A percentile compares a stretch with the other conserved stretches of the same genome.
Conservation (phyloP, 768 basidiomycete genomes). For the Russula abietina region DNA sequence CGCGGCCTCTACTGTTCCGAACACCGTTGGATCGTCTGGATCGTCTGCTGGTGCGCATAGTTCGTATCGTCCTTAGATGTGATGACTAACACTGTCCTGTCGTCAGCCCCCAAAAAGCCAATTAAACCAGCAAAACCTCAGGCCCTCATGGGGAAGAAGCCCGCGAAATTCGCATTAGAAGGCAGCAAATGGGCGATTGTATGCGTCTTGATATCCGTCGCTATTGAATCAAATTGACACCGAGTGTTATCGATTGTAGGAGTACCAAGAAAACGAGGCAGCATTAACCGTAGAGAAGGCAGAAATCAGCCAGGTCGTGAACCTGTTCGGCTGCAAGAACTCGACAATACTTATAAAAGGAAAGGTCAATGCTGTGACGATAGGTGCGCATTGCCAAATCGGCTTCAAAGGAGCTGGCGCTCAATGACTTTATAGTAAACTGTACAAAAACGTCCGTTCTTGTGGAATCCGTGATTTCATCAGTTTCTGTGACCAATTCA, state of each 20-base stretch:
- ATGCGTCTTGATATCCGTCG: constrained; percentile 28
- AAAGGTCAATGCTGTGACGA: constrained; percentile 89
- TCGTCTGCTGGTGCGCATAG: constrained; percentile 21
- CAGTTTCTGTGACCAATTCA: constrained; percentile 81
- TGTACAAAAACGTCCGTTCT: constrained; percentile 84
- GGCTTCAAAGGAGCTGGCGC: neutral
- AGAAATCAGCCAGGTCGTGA: constrained; percentile 77
- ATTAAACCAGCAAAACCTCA: constrained; percentile 80
- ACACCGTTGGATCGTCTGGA: constrained; percentile 25
- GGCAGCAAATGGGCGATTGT: constrained; percentile 94
- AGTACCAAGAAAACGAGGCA: constrained; percentile 83
- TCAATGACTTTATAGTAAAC: constrained; percentile 51
- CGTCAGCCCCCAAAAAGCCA: constrained; percentile 50
- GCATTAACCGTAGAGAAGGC: constrained; percentile 66
- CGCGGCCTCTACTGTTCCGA: constrained; percentile 46
- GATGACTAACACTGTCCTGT: neutral
- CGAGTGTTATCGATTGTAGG: constrained; percentile 41
- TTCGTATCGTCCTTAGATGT: neutral
- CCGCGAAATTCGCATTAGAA: constrained; percentile 81
- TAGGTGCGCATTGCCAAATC: constrained; percentile 48
- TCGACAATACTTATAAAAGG: constrained; percentile 78
- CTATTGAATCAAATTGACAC: neutral
- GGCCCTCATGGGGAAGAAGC: constrained; percentile 82
- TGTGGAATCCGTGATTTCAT: constrained; percentile 89
- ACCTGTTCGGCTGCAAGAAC: constrained; percentile 87